Percentiles rank a stretch among this genome's conserved stretches.
Conservation (phyloP, 345 rosid species). For the Atalantia buxifolia region DNA sequence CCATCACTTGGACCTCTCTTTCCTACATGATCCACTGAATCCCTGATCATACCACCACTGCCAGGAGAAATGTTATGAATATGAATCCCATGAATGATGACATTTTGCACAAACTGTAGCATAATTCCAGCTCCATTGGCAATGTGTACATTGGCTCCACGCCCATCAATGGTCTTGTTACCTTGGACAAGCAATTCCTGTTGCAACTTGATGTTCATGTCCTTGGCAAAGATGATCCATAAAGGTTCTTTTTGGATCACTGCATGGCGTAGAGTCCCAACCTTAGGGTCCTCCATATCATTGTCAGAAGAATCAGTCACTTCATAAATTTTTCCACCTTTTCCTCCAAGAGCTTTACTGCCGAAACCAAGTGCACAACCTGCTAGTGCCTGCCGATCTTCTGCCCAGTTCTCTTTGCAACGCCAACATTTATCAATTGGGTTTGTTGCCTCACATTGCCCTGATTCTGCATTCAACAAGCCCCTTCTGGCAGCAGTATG, state of each 20-base stretch:
- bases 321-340: conserved; percentile 43
- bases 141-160: conserved; percentile 67
- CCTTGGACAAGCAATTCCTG: conserved; percentile 42
- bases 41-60: no score
- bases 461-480: not conserved
- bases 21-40: no score
- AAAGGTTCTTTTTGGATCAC: conserved; percentile 66
- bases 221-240: conserved; percentile 66
- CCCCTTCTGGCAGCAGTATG: conserved; percentile 25
- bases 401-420: conserved; percentile 44
- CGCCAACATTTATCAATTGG: conserved; percentile 75
- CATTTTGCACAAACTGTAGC: conserved; percentile 49
- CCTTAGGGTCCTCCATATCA: conserved; percentile 50
- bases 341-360: conserved; percentile 61
- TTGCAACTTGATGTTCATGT: conserved; percentile 63
- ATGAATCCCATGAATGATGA: conserved; percentile 65
- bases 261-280: conserved; percentile 74
- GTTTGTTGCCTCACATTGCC: conserved; percentile 28
- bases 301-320: conserved; percentile 58
- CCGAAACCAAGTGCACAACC: conserved; percentile 77
- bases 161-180: conserved; percentile 73
- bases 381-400: conserved; percentile 50
- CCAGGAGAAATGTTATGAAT: conserved; percentile 41
- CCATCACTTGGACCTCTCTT: conserved; percentile 42
- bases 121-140: conserved; percentile 66